A percentile compares a stretch with the other conserved stretches of the same genome.
Conservation (phyloP, 2,329 filamentous ascomycete species). For the Tolypocladium sp. region DNA sequence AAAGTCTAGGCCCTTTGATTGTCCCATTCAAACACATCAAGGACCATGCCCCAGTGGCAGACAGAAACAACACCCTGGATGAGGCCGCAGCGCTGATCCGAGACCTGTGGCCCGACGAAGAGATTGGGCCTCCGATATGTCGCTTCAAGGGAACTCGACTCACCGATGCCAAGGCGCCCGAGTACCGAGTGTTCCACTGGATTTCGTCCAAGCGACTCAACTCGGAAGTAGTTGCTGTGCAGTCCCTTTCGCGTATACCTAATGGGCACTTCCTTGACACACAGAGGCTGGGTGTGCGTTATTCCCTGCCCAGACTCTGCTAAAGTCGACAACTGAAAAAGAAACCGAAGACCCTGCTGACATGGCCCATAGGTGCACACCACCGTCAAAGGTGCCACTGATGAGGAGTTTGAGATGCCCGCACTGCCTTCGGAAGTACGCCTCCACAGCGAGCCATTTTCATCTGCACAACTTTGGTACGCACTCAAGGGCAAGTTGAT, state of each 20-base stretch:
- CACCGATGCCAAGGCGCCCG: neutral
- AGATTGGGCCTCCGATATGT: neutral
- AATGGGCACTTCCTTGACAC: neutral
- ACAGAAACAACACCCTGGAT: neutral
- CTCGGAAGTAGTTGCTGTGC: neutral
- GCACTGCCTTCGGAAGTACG: neutral
- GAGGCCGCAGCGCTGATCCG: neutral
- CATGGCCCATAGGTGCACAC: too few species aligned
- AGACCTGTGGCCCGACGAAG: neutral
- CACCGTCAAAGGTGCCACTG: neutral
- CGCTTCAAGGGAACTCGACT: neutral
- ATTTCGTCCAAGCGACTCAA: neutral
- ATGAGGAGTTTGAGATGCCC: neutral
- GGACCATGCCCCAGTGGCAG: neutral
- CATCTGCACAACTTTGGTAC: neutral
- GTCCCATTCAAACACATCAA: neutral
- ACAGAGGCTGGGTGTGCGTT: neutral
- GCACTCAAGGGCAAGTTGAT: neutral
- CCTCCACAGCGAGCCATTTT: neutral
- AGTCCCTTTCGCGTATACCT: neutral
- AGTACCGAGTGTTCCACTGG: neutral
- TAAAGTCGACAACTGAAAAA: too few species aligned
- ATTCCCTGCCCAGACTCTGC: too few species aligned
- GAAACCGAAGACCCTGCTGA: too few species aligned
- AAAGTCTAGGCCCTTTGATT: neutral